Conservation (phyloP, 257 asterid species). For the Asclepias syriaca region DNA sequence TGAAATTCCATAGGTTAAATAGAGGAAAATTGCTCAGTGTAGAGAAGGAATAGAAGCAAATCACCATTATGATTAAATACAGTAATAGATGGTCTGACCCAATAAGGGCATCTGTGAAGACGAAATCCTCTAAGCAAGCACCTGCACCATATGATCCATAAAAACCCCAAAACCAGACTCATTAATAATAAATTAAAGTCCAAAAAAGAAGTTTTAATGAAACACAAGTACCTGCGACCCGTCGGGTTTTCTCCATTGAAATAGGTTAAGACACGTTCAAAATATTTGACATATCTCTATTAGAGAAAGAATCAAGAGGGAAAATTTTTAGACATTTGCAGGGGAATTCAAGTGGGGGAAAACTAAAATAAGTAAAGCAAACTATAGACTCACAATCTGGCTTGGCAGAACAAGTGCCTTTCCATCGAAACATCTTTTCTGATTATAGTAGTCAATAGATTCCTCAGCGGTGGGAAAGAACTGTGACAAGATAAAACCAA, state of each 20-base stretch:
- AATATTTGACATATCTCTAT: constrained; percentile 96
- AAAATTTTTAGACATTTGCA: not conserved
- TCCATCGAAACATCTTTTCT: constrained; percentile 91
- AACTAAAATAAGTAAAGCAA: not conserved
- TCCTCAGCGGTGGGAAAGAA: constrained; percentile 99
- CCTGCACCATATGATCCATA: constrained; percentile 41
- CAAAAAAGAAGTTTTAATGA: not conserved
- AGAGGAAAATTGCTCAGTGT: not conserved
- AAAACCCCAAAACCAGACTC: not conserved
- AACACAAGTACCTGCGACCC: constrained; percentile 68
- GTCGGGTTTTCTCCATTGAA: constrained; percentile 98
- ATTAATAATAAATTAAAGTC: not conserved
- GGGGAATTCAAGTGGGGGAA: not conserved
- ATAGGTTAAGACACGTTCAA: constrained; percentile 74
- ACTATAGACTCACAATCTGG: constrained; percentile 70
- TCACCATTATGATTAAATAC: constrained; percentile 86
- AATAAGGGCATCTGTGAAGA: constrained; percentile 89
- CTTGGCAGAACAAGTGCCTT: constrained; percentile 97
- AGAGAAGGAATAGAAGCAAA: not conserved
- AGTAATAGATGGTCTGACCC: constrained; percentile 91
- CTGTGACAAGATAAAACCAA: constrained; percentile 35
- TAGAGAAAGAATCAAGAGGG: constrained; percentile 11
- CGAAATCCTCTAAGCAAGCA: constrained; percentile 97
- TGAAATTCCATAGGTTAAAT: not conserved
- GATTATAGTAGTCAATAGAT: constrained; percentile 90